Base-by-base conservation (phyloP, 2,329 filamentous ascomycete genomes). In the Ceratocystis harringtonii region DNA sequence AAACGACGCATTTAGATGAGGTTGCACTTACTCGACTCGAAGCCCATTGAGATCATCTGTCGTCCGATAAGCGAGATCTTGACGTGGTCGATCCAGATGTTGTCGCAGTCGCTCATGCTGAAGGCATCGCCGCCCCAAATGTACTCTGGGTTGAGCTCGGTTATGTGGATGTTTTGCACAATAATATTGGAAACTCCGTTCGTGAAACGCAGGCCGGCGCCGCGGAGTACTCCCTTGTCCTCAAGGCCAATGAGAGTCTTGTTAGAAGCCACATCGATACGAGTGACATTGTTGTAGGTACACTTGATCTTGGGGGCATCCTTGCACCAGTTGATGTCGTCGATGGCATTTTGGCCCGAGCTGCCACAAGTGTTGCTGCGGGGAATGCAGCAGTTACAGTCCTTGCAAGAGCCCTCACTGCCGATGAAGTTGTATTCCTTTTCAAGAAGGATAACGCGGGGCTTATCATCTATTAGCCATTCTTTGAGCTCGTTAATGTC, bases 1-100 rank as follows among this genome's bases (percentile, higher is more conserved):
- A 41, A 41, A 41, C 36, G 36, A 41, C 36, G 36, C 12, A 12
- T 41, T 41, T 41, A 41, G 36, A 15, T 41, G 36, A 3, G 10
- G 10, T 10, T 41, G 10, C 36, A 57, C 52, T 57, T 30, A 57
- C 52, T 57, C 6, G 52, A 30, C 52, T 62, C 57, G 45, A 62
- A 69, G 43, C 66, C 68, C 48, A 69, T 70, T 6, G 70, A 69
- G 50, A 78, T 71, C 69, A 77, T 74, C 72, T 78, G 77, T 64
- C 78, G 76, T 6, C 77, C 77, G 61, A 79, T 74, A 22, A 76
- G 71, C 2, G 76, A 77, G 68, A 72, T 69, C 67, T 76, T 77
- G 71, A 71, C 72, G 58, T 74, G 74, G 60, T 75, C 74, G 63
- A 75, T 73, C 73, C 73, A 75, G 58, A 76, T 69, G 36, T 71